A percentile compares a stretch with the other conserved stretches of the same genome.
These are phyloP conservation scores for Trichoderma semiorbis DNA, from an alignment of 2,329 filamentous ascomycete species.

Conservation along the genomic window DNA sequence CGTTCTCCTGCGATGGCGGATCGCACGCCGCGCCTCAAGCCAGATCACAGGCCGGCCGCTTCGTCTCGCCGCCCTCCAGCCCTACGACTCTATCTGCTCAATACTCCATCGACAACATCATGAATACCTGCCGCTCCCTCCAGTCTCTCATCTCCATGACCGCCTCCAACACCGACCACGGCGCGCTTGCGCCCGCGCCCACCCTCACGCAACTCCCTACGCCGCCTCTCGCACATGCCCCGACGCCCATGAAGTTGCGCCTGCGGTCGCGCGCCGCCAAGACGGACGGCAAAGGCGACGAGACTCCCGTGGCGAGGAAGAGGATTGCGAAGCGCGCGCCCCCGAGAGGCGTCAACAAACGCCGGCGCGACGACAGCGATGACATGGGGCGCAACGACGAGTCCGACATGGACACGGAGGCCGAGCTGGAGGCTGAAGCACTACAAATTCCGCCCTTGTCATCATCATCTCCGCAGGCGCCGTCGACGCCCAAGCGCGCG, in stretches of 20 bases:
- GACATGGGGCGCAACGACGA: constrained; percentile 42
- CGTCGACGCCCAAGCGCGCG: constrained; percentile 57
- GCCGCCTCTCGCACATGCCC: constrained; percentile 52
- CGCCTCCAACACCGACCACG: not conserved
- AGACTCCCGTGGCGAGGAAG: constrained; percentile 30
- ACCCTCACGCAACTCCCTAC: constrained; percentile 46
- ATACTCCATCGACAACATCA: constrained; percentile 51
- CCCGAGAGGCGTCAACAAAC: constrained; percentile 51
- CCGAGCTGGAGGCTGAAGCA: constrained; percentile 21
- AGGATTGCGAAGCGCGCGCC: constrained; percentile 52
- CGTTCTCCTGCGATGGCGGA: constrained; percentile 52
- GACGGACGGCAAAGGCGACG: constrained; percentile 19
- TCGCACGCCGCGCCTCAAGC: constrained; percentile 37
- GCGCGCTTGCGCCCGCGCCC: constrained; percentile 31
- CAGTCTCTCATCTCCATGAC: constrained; percentile 50
- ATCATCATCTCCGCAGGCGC: constrained; percentile 27
- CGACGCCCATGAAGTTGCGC: constrained; percentile 52
- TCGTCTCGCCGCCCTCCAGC: constrained; percentile 58
- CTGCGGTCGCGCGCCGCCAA: constrained; percentile 45
- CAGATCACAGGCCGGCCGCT: constrained; percentile 41
- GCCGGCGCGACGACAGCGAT: constrained; percentile 47
- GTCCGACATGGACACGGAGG: constrained; percentile 31
- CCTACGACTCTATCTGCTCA: constrained; percentile 47
- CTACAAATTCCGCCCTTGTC: not conserved
- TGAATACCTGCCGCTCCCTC: constrained; percentile 58